Evolutionary conservation across 1,284 basidiomycete genomes (phyloP), one percentile per base, ranked within the genome.

Genomic region (Ustilago loliicola): DNA sequence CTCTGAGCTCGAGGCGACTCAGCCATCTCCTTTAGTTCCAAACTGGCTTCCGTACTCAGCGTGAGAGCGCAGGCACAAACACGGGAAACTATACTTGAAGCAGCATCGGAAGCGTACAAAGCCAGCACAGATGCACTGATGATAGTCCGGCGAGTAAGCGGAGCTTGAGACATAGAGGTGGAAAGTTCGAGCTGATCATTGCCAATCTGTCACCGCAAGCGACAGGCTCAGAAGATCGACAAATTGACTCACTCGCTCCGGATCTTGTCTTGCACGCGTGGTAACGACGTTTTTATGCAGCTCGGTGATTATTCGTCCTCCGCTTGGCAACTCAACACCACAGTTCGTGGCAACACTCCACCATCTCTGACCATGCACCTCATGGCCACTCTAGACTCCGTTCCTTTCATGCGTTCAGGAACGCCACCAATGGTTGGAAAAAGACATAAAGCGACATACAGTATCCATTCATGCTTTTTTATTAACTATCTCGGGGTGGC

Each of bases 241-340:
- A 52, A 32, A 30, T 52, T 52, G 19, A 38, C 32, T 34, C 36
- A 38, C 36, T 10, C 36, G 17, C 30, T 30, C 27, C 17, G 29
- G 19, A 30, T 23, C 21, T 25, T 40, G 23, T 56, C 23, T 10
- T n/a, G 45, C 29, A 47, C 45, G 45, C 45, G 45, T 47, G 45
- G 45, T 47, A n/a, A 47, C 45, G 23, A 47, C 45, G 19, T 21
- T 32, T 48, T 34, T 34, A 58, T 58, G 56, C 56, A 42, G 27
- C 45, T 60, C 58, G 58, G 58, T 21, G 45, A 36, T n/a, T 36
- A 51, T 60, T 60, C 58, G 27, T 38, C 30, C 32, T 38, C 58
- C 58, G 58, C 58, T 34, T n/a, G 15, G 38, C 45, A 25, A 50
- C 45, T 60, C 21, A 25, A 29, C 47, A 34, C 32, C 30, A 32